These are phyloP conservation scores for Beauveria pseudobassiana DNA, from an alignment of 2,329 filamentous ascomycete species.

Conservation along the genomic window DNA sequence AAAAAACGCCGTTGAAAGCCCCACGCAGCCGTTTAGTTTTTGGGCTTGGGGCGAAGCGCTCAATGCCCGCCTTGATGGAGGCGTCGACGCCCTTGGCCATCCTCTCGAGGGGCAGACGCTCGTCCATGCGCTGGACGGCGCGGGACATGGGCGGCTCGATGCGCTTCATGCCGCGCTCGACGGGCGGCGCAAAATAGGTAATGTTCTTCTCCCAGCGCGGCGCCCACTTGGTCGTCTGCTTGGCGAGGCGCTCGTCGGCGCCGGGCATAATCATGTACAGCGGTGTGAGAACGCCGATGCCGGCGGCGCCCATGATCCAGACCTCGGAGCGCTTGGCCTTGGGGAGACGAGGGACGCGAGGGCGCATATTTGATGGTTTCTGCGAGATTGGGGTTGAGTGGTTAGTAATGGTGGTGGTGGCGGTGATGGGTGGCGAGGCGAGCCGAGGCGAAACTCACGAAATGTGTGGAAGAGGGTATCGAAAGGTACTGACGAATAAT, in stretches of 20 bases:
- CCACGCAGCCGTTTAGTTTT: background rate
- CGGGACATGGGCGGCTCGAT: constrained; percentile 40
- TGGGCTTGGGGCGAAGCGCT: constrained; percentile 26
- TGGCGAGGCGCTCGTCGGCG: constrained; percentile 45
- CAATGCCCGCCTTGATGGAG: constrained; percentile 40
- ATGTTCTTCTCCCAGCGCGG: constrained; percentile 54
- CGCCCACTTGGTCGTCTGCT: constrained; percentile 50
- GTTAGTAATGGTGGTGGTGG: background rate
- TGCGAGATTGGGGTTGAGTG: background rate
- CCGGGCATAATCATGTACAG: constrained; percentile 51
- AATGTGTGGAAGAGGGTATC: background rate
- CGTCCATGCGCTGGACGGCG: constrained; percentile 38
- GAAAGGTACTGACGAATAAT: background rate
- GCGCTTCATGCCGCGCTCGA: constrained; percentile 39
- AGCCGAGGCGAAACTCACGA: background rate
- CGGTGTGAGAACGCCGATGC: constrained; percentile 45
- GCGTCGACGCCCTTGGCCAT: constrained; percentile 41
- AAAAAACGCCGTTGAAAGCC: background rate
- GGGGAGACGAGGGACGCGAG: constrained; percentile 40
- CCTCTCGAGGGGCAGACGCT: constrained; percentile 41
- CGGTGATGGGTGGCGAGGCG: background rate
- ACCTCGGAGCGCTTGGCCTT: constrained; percentile 40
- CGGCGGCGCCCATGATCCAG: constrained; percentile 46
- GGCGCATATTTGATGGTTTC: constrained; percentile 36
- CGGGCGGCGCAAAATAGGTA: constrained; percentile 42